These are phyloP conservation scores for Syzygium grande DNA, from an alignment of 345 rosid genomes.

Conservation along the genomic window DNA sequence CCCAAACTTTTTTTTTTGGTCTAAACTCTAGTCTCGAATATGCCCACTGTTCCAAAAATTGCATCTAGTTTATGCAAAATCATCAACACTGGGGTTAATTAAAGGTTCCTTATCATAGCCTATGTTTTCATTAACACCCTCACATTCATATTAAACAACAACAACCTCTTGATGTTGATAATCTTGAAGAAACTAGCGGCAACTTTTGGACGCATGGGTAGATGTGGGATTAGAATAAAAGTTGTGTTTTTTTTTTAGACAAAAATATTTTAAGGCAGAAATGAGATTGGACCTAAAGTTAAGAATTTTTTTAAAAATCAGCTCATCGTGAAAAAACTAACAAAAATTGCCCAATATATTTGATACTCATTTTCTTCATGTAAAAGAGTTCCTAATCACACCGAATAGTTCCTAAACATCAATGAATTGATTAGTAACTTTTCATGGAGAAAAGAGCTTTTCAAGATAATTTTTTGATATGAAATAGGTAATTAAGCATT, in stretches of 20 bases:
- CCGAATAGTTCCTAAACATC: background rate
- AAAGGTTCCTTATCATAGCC: background rate
- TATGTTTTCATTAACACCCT: background rate
- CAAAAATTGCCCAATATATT: background rate
- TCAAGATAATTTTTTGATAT: background rate
- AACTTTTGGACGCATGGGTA: background rate
- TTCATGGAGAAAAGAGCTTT: background rate
- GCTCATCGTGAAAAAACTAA: background rate
- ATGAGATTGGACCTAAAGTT: background rate
- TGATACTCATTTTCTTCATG: background rate
- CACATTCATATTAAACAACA: background rate
- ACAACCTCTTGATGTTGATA: background rate
- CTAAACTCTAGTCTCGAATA: background rate
- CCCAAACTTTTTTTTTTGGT: fast-evolving
- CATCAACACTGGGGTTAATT: background rate
- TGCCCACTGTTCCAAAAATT: fast-evolving
- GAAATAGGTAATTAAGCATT: background rate
- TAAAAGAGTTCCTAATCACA: background rate
- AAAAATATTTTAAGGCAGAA: background rate
- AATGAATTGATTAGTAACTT: background rate
- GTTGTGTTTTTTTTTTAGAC: background rate
- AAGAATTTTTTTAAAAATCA: background rate
- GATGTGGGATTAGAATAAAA: background rate
- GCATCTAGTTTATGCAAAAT: background rate
- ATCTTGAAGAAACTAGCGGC: background rate